These are phyloP conservation scores for Saccharomyces hybrid DNA, from an alignment of 1,139 yeast species.

Conservation along the genomic window DNA sequence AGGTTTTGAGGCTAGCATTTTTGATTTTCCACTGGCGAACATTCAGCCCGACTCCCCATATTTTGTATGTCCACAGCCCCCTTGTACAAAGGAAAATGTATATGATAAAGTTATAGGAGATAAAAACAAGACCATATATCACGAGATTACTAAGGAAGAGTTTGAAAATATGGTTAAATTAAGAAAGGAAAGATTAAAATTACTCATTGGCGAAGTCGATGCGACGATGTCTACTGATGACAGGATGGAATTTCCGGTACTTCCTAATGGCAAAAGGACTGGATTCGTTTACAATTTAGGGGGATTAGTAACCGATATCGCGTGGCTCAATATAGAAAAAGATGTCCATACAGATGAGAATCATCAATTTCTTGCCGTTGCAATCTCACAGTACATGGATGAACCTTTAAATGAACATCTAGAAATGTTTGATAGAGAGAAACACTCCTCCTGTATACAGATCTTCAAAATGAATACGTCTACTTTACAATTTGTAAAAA, in stretches of 20 bases:
- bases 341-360: constrained; percentile 13
- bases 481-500: constrained; percentile 25
- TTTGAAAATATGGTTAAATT: constrained; percentile 13
- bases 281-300: constrained; percentile 49
- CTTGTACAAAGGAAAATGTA: constrained; percentile 6
- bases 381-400: constrained; percentile 36
- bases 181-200: constrained; percentile 12
- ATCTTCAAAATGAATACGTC: constrained; percentile 40
- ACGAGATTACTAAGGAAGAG: constrained; percentile 12
- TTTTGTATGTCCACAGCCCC: constrained; percentile 11
- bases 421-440: constrained; percentile 35
- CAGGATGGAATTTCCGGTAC: constrained; percentile 26
- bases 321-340: constrained; percentile 40
- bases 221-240: constrained; percentile 15
- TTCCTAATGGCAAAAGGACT: constrained; percentile 33
- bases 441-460: constrained; percentile 39
- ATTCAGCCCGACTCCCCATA: constrained; percentile 15
- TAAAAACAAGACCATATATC: constrained; percentile 12
- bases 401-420: constrained; percentile 28
- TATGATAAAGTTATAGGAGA: constrained; percentile 16
- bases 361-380: constrained; percentile 45
- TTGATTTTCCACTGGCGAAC: constrained; percentile 23
- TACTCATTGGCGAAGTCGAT: constrained; percentile 19
- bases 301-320: constrained; percentile 46
- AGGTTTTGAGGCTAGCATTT: constrained; percentile 34